phyloP scores from a whole-genome alignment of 2,329 filamentous ascomycete species.

The Neonectria coccinea region DNA sequence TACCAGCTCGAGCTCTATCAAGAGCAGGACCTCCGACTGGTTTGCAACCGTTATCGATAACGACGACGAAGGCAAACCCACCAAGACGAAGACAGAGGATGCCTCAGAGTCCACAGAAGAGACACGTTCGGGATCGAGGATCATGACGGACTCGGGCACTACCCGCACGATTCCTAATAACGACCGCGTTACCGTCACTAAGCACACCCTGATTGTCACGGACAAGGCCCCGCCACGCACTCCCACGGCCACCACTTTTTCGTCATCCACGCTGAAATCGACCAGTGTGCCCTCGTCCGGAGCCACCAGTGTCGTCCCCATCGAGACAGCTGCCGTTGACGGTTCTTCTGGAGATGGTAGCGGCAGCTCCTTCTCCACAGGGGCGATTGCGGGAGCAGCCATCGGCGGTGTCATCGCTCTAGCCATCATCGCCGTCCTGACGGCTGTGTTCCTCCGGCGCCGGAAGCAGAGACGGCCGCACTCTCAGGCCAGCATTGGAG shows the following conservation, averaged over 20 bases:
- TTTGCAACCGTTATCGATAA: background rate
- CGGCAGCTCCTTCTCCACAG: constrained; percentile 41
- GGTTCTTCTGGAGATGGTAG: constrained; percentile 9
- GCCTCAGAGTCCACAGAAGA: constrained; percentile 8
- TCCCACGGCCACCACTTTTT: constrained; percentile 16
- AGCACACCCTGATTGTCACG: constrained; percentile 49
- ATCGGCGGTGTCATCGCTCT: constrained; percentile 47
- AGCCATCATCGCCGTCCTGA: constrained; percentile 42
- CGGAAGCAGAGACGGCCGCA: constrained; percentile 25
- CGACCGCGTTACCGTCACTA: constrained; percentile 51
- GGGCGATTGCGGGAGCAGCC: constrained; percentile 50
- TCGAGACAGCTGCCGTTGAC: constrained; percentile 20
- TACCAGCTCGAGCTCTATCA: constrained; percentile 20
- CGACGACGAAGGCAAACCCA: constrained; percentile 9
- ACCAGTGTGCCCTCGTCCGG: constrained; percentile 22
- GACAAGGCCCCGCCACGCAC: constrained; percentile 40
- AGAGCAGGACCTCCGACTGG: background rate
- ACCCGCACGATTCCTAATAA: constrained; percentile 53
- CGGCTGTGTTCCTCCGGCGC: constrained; percentile 39
- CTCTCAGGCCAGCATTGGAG: constrained; percentile 14
- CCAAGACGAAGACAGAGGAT: constrained; percentile 17
- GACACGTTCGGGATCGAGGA: constrained; percentile 26
- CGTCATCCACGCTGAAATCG: constrained; percentile 19
- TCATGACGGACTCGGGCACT: constrained; percentile 52
- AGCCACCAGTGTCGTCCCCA: constrained; percentile 17